Conservation (phyloP, 352 stramenopile genomes). For the Phytopythium litorale region DNA sequence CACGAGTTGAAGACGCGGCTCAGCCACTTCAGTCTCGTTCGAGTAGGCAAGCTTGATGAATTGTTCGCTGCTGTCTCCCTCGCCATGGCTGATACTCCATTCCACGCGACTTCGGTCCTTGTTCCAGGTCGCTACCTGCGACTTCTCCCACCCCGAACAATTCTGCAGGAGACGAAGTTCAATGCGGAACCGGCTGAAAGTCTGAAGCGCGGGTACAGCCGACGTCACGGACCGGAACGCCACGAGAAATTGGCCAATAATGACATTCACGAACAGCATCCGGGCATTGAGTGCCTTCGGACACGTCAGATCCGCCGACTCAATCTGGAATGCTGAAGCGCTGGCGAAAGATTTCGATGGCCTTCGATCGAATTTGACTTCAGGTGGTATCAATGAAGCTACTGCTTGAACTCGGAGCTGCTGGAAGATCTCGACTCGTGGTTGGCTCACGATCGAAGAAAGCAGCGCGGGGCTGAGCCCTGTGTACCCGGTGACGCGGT, state of each 20-base stretch:
- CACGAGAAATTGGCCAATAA: background rate
- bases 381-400: background rate
- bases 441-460: background rate
- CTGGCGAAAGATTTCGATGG: background rate
- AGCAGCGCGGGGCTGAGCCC: background rate
- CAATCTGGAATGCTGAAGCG: background rate
- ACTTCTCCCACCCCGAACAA: background rate
- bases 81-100: background rate
- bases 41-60: conserved; percentile 20
- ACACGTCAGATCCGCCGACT: background rate
- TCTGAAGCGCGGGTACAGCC: background rate
- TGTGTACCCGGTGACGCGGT: background rate
- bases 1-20: conserved; percentile 27
- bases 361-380: background rate
- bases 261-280: background rate
- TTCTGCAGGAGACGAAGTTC: conserved; percentile 1
- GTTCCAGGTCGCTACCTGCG: background rate
- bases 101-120: background rate
- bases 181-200: background rate
- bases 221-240: background rate
- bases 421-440: conserved; percentile 11
- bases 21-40: conserved; percentile 18
- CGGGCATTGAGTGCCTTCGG: background rate
- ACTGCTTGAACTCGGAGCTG: background rate
- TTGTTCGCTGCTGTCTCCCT: background rate